Percentiles rank a stretch among this genome's conserved stretches.
Evolutionary conservation across 2,329 filamentous ascomycete genomes (phyloP).

Genomic region (Aureobasidium sp.): DNA sequence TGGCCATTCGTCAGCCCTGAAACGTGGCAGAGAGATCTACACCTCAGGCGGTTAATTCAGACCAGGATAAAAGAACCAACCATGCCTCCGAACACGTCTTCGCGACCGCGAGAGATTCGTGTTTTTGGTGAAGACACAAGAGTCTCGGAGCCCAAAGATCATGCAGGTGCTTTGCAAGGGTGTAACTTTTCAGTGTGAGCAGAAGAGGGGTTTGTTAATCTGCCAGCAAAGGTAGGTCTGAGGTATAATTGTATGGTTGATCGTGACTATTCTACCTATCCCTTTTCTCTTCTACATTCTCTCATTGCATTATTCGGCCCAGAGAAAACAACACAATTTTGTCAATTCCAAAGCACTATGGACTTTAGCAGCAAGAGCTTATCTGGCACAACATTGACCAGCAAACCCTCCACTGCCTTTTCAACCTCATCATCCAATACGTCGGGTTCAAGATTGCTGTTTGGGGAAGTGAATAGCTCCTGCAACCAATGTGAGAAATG

Average conservation of each 20-base stretch:
- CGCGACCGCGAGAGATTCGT: constrained; percentile 27
- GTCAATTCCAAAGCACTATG: not conserved
- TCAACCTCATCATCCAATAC: constrained; percentile 26
- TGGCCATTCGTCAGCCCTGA: not conserved
- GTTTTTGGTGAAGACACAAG: constrained; percentile 18
- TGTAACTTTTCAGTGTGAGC: not conserved
- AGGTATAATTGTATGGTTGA: not conserved
- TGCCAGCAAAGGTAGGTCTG: not conserved
- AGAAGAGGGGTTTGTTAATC: constrained; percentile 19
- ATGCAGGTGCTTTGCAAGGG: constrained; percentile 1
- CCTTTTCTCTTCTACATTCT: not conserved
- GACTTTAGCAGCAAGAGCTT: not conserved
- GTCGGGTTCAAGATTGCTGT: constrained; percentile 36
- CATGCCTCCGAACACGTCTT: not conserved
- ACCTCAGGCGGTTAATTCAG: not conserved
- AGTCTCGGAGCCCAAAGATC: not conserved
- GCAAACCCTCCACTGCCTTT: constrained; percentile 29
- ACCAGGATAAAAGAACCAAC: constrained; percentile 2
- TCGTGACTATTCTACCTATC: not conserved
- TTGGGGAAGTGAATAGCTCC: constrained; percentile 44
- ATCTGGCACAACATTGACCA: constrained; percentile 22
- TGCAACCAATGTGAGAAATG: constrained; percentile 30
- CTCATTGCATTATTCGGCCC: not conserved
- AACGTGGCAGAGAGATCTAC: not conserved
- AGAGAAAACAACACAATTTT: not conserved